Conservation (phyloP, 2,329 filamentous ascomycete genomes). For the Xylariaceae sp. region DNA sequence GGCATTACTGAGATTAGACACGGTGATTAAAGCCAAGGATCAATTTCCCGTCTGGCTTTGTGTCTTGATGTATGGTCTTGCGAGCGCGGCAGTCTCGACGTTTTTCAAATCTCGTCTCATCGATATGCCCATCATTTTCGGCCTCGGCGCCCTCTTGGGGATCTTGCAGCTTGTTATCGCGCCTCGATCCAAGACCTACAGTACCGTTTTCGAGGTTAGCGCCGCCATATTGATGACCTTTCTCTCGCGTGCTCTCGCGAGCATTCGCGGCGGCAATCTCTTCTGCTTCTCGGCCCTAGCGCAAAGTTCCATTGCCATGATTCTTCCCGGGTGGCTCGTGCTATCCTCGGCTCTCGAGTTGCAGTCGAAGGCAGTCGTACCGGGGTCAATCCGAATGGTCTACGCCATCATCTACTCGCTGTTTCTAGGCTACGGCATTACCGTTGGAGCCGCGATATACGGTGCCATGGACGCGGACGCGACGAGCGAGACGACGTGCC, state of each 20-base stretch:
- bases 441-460: slow-evolving; percentile 57
- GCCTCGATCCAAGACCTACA: slow-evolving; percentile 73
- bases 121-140: slow-evolving; percentile 76
- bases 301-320: slow-evolving; percentile 70
- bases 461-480: slow-evolving; percentile 51
- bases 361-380: slow-evolving; percentile 68
- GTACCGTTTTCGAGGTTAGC: slow-evolving; percentile 52
- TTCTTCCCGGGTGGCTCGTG: slow-evolving; percentile 65
- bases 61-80: slow-evolving; percentile 73
- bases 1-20: slow-evolving; percentile 63
- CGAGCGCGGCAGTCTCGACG: slow-evolving; percentile 74
- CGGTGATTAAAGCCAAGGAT: slow-evolving; percentile 49
- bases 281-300: slow-evolving; percentile 74
- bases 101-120: slow-evolving; percentile 79
- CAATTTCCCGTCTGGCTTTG: slow-evolving; percentile 56
- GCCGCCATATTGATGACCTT: slow-evolving; percentile 68
- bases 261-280: slow-evolving; percentile 57
- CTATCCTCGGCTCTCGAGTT: slow-evolving; percentile 63
- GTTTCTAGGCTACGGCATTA: slow-evolving; percentile 73
- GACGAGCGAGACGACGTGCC: slow-evolving; percentile 46
- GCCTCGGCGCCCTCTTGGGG: slow-evolving; percentile 75
- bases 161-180: slow-evolving; percentile 73
- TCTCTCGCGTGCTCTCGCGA: slow-evolving; percentile 67
- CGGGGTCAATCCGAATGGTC: slow-evolving; percentile 71
- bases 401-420: slow-evolving; percentile 74